Conservation (phyloP, 2,329 filamentous ascomycete species). For the Clarireedia hainanense region DNA sequence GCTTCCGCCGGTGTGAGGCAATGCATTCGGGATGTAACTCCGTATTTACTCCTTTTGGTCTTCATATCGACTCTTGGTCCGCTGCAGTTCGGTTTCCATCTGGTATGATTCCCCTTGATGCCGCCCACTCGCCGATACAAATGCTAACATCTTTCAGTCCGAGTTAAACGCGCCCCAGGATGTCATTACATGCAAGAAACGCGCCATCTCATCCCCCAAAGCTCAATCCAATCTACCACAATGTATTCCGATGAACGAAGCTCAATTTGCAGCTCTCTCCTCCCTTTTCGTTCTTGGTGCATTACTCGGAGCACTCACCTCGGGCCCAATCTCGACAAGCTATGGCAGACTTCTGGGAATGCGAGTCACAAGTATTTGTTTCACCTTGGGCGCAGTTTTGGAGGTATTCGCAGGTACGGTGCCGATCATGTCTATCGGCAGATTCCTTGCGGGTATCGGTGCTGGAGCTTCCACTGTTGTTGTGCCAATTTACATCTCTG, state of each 20-base stretch:
- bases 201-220: slow-evolving; percentile 34
- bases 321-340: slow-evolving; percentile 70
- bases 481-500: slow-evolving; percentile 89
- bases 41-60: slow-evolving; percentile 71
- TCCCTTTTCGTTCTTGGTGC: slow-evolving; percentile 90
- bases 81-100: slow-evolving; percentile 88
- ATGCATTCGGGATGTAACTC: slow-evolving; percentile 44
- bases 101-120: slow-evolving; percentile 46
- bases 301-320: slow-evolving; percentile 69
- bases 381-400: slow-evolving; percentile 64
- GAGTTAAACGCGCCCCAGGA: slow-evolving; percentile 94
- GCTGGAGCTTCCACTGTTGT: slow-evolving; percentile 88
- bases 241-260: slow-evolving; percentile 82
- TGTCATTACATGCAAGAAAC: slow-evolving; percentile 78
- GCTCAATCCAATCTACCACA: slow-evolving; percentile 44
- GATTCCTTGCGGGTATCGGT: slow-evolving; percentile 73
- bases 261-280: slow-evolving; percentile 76
- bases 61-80: slow-evolving; percentile 74
- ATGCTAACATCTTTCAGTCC: slow-evolving; percentile 45
- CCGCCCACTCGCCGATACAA: slow-evolving; percentile 1
- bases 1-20: slow-evolving; percentile 26
- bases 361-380: slow-evolving; percentile 69
- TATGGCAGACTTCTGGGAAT: slow-evolving; percentile 72
- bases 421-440: slow-evolving; percentile 60
- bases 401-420: slow-evolving; percentile 67